Evolutionary conservation across 2,329 filamentous ascomycete species (phyloP).

Genomic region (Hymenoscyphus fraxineus): DNA sequence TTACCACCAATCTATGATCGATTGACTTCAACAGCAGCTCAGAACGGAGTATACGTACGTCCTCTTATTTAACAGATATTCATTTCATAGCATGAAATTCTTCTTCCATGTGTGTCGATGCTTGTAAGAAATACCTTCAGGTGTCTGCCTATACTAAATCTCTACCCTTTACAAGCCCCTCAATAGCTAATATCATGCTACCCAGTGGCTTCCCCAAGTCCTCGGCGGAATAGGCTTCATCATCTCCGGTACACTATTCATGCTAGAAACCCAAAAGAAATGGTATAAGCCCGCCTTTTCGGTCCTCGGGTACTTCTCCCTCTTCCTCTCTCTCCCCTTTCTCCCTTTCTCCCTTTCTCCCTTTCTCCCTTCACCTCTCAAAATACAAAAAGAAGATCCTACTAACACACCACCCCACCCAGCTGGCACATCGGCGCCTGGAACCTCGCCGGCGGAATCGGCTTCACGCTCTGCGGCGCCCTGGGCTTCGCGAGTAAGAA

Average conservation of each 20-base stretch:
- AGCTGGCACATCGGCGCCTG: constrained; percentile 63
- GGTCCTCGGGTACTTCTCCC: constrained; percentile 44
- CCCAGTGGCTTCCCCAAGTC: constrained; percentile 55
- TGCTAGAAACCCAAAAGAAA: constrained; percentile 60
- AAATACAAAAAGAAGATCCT: no score
- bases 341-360: not conserved
- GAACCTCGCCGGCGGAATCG: constrained; percentile 59
- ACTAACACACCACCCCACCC: not conserved
- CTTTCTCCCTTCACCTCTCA: no score
- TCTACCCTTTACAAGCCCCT: not conserved
- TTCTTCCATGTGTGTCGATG: not conserved
- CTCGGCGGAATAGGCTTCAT: constrained; percentile 61
- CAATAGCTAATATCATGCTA: not conserved
- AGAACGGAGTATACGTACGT: constrained; percentile 49
- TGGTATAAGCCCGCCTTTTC: constrained; percentile 58
- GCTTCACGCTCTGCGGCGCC: constrained; percentile 60
- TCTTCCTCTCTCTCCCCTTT: not conserved
- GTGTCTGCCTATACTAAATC: not conserved
- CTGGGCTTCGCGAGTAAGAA: constrained; percentile 45
- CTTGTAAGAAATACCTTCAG: not conserved
- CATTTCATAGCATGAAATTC: not conserved
- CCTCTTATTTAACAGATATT: not conserved
- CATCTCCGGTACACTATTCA: constrained; percentile 55
- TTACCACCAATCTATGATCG: constrained; percentile 52
- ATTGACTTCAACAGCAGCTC: constrained; percentile 41